phyloP scores from a whole-genome alignment of 208 protist genomes.

The Crithidia brevicula region DNA sequence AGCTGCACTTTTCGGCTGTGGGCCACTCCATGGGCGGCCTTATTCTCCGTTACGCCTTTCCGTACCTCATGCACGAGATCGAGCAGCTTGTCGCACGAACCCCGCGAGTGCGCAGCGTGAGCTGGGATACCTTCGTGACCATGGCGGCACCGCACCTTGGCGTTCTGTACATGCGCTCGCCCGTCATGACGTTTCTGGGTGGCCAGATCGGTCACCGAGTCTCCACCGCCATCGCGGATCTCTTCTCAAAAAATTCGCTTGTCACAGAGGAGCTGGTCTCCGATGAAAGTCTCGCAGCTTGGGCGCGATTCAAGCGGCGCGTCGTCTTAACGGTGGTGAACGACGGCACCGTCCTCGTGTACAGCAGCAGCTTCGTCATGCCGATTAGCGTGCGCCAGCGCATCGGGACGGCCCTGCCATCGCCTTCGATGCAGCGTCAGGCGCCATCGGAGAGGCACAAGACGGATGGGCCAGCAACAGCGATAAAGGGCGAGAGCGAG shows the following conservation, averaged over 20 bases:
- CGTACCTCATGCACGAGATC: conserved; percentile 24
- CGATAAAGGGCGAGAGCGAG: neutral
- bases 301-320: conserved; percentile 34
- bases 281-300: conserved; percentile 29
- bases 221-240: conserved; percentile 43
- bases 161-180: conserved; percentile 46
- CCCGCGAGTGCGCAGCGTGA: conserved; percentile 4
- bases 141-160: conserved; percentile 63
- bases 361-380: conserved; percentile 51
- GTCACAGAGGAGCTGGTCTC: conserved; percentile 27
- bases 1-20: conserved; percentile 59
- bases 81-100: neutral
- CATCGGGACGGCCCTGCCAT: neutral
- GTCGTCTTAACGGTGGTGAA: conserved; percentile 42
- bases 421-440: no score
- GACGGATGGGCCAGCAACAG: no score
- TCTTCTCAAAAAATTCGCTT: conserved; percentile 38
- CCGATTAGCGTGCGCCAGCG: conserved; percentile 10
- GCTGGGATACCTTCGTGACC: conserved; percentile 60
- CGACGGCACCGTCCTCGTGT: conserved; percentile 43
- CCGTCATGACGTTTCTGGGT: conserved; percentile 34
- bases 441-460: no score
- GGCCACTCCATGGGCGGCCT: conserved; percentile 71
- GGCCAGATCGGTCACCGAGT: conserved; percentile 26
- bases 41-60: conserved; percentile 61